Evolutionary conservation across 805 yeast species (phyloP).

Genomic region (Phaffomyces thermotolerans): DNA sequence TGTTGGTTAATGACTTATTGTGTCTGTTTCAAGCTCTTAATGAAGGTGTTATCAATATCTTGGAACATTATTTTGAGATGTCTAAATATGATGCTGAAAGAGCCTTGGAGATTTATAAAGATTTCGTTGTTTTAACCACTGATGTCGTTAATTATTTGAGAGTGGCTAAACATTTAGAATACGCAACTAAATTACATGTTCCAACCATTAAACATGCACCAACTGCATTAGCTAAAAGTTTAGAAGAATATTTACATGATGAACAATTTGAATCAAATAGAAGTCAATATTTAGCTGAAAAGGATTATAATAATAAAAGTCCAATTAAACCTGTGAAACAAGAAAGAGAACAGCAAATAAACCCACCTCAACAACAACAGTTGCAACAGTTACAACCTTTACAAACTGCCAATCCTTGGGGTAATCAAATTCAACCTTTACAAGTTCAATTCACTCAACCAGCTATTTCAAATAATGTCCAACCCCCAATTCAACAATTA

Average conservation of each 20-base stretch:
- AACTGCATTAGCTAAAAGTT: constrained; percentile 77
- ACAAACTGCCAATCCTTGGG: constrained; percentile 10
- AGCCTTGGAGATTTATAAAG: constrained; percentile 76
- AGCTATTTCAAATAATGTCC: constrained; percentile 5
- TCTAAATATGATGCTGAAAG: constrained; percentile 78
- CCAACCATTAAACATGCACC: constrained; percentile 98
- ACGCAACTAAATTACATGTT: constrained; percentile 80
- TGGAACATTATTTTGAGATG: constrained; percentile 94
- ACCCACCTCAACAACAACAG: too few relatives aligned
- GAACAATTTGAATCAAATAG: constrained; percentile 78
- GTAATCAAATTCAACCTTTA: constrained; percentile 25
- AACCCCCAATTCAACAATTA: constrained; percentile 7
- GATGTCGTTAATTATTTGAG: constrained; percentile 83
- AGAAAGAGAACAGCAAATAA: not conserved
- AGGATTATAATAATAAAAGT: constrained; percentile 30
- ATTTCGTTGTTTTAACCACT: constrained; percentile 78
- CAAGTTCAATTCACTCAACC: constrained; percentile 22
- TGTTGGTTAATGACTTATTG: constrained; percentile 84
- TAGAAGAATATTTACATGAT: constrained; percentile 85
- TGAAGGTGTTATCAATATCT: constrained; percentile 90
- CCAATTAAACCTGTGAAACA: constrained; percentile 3
- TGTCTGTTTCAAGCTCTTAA: constrained; percentile 83
- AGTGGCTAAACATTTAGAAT: constrained; percentile 82
- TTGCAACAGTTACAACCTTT: not conserved
- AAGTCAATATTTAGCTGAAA: constrained; percentile 68